phyloP scores from a whole-genome alignment of 2,329 filamentous ascomycete species.

The Neurospora sp. region DNA sequence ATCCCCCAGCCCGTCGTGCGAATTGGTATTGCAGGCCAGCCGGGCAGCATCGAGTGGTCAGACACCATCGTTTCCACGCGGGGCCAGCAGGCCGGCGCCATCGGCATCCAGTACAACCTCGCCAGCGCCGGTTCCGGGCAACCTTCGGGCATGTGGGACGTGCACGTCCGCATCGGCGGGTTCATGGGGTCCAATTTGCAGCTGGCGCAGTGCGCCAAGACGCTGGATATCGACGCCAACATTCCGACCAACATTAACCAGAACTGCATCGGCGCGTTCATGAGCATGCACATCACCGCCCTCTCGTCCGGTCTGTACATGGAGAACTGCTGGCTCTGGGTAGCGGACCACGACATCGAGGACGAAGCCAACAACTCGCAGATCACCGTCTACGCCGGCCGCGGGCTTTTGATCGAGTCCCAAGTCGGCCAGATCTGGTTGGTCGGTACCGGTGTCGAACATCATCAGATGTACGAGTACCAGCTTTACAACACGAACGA shows the following conservation, averaged over 20 bases:
- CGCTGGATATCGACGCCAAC: no score
- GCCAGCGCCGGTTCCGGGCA: slow-evolving; percentile 31
- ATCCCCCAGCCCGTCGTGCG: slow-evolving; percentile 54
- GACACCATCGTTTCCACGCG: slow-evolving; percentile 61
- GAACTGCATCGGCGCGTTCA: slow-evolving; percentile 28
- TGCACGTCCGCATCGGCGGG: slow-evolving; percentile 64
- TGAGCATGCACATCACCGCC: slow-evolving; percentile 29
- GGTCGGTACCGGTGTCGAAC: slow-evolving; percentile 50
- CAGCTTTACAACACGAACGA: slow-evolving; percentile 47
- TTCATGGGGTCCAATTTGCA: slow-evolving; percentile 59
- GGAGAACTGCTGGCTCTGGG: slow-evolving; percentile 33
- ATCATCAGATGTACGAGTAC: slow-evolving; percentile 54
- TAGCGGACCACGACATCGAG: slow-evolving; percentile 22
- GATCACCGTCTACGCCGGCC: slow-evolving; percentile 24
- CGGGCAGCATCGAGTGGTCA: slow-evolving; percentile 57
- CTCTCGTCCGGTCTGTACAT: slow-evolving; percentile 25
- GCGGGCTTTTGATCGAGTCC: slow-evolving; percentile 29
- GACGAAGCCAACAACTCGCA: slow-evolving; percentile 18
- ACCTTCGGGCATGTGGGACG: slow-evolving; percentile 56
- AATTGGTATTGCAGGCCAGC: slow-evolving; percentile 52
- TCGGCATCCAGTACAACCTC: slow-evolving; percentile 64
- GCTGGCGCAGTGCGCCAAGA: slow-evolving; percentile 53
- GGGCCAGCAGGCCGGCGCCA: slow-evolving; percentile 55
- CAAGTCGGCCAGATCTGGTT: slow-evolving; percentile 40
- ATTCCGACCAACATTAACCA: slow-evolving; percentile 16